phyloP scores from a whole-genome alignment of 768 basidiomycete genomes.

The Hypsizygus marmoreus region DNA sequence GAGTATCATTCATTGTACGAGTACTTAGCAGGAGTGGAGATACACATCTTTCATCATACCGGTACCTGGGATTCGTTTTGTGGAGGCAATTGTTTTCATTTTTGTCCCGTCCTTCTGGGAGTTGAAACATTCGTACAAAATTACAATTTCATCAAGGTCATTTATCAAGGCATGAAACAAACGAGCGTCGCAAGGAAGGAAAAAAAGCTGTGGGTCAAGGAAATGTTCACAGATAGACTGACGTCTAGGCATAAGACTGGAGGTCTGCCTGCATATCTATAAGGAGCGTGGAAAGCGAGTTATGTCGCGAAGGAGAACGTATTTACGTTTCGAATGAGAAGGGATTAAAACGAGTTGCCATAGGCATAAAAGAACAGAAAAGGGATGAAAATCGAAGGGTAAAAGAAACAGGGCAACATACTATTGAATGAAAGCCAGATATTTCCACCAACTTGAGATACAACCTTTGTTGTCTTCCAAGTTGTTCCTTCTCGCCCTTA shows the following conservation, averaged over 20 bases:
- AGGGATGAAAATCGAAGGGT: neutral
- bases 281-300: slow-evolving; percentile 4
- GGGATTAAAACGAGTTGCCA: slow-evolving; percentile 6
- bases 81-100: too few species aligned
- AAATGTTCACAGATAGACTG: slow-evolving; percentile 1
- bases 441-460: slow-evolving; percentile 4
- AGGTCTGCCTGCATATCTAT: slow-evolving; percentile 4
- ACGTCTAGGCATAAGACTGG: slow-evolving; percentile 5
- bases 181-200: neutral
- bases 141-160: slow-evolving; percentile 12
- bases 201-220: slow-evolving; percentile 2
- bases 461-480: slow-evolving; percentile 14
- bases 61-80: too few species aligned
- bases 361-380: slow-evolving; percentile 3
- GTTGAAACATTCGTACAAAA: slow-evolving; percentile 12
- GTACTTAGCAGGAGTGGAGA: too few species aligned
- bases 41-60: too few species aligned
- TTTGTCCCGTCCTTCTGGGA: too few species aligned
- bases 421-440: neutral
- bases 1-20: too few species aligned
- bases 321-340: neutral
- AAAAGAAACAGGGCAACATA: neutral
- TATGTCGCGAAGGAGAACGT: neutral
- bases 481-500: slow-evolving; percentile 4
- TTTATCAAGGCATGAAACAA: slow-evolving; percentile 2